Evolutionary conservation across 495 filamentous ascomycete genomes (phyloP).

Genomic region (Talaromyces wortmannii): DNA sequence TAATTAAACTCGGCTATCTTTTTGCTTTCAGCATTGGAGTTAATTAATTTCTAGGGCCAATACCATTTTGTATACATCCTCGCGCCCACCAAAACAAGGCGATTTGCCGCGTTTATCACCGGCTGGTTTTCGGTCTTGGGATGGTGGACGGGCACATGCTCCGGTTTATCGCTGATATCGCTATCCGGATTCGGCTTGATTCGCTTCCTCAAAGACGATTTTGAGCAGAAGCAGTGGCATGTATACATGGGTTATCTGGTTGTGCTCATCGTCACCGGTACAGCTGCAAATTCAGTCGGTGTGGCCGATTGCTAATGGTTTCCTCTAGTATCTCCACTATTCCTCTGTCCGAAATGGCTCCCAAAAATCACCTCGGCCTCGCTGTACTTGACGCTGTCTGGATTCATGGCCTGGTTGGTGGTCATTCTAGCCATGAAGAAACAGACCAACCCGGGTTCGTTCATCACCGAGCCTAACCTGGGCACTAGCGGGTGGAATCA

Average conservation of each 20-base stretch:
- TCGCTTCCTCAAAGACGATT: conserved; percentile 9
- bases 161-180: conserved; percentile 4
- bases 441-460: conserved; percentile 4
- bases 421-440: conserved; percentile 1
- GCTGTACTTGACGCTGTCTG: neutral
- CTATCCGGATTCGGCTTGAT: conserved; percentile 11
- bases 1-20: neutral
- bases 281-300: neutral
- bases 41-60: conserved; percentile 10
- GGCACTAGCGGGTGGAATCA: conserved; percentile 16
- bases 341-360: conserved; percentile 10
- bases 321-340: conserved; percentile 4
- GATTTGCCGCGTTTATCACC: conserved; percentile 20
- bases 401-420: conserved; percentile 13
- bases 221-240: conserved; percentile 11
- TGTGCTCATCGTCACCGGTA: conserved; percentile 7
- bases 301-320: neutral
- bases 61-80: conserved; percentile 26
- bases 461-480: conserved; percentile 6
- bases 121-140: conserved; percentile 21
- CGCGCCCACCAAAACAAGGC: conserved; percentile 11
- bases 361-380: neutral
- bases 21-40: neutral
- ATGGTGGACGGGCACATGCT: conserved; percentile 18
- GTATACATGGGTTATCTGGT: conserved; percentile 14